Evolutionary conservation across 257 asterid species (phyloP).

Genomic region (Solanum rostratum): DNA sequence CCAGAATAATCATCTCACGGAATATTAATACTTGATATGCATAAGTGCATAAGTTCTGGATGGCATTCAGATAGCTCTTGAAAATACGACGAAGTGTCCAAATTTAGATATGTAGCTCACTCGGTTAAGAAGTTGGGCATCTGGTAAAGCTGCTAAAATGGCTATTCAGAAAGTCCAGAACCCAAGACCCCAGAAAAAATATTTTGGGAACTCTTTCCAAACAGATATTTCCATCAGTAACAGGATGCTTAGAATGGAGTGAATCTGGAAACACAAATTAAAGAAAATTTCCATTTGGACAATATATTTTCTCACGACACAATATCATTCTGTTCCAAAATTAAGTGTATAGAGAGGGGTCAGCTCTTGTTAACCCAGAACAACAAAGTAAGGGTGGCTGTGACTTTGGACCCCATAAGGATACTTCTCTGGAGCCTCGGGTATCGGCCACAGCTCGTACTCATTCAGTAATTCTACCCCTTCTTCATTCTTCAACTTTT

Average conservation of each 20-base stretch:
- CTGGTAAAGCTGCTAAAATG: neutral
- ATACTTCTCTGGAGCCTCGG: neutral
- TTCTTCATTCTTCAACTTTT: neutral
- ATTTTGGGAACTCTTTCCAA: neutral
- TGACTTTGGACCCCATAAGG: neutral
- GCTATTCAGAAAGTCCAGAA: neutral
- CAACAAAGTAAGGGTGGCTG: neutral
- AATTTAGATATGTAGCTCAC: neutral
- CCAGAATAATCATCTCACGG: neutral
- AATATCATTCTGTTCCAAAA: neutral
- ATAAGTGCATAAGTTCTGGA: neutral
- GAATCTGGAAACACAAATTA: neutral
- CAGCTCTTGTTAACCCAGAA: neutral
- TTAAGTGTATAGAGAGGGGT: neutral
- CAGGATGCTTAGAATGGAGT: neutral
- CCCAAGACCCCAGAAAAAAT: neutral
- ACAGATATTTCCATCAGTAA: neutral
- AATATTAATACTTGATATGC: neutral
- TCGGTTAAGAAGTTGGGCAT: neutral
- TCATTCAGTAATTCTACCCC: neutral
- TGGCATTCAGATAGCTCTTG: neutral
- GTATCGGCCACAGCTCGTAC: neutral
- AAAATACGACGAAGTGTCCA: neutral
- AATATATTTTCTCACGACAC: neutral
- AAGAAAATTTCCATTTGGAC: neutral